Conservation (phyloP, 768 basidiomycete genomes). For the Boletus tomentosulus region DNA sequence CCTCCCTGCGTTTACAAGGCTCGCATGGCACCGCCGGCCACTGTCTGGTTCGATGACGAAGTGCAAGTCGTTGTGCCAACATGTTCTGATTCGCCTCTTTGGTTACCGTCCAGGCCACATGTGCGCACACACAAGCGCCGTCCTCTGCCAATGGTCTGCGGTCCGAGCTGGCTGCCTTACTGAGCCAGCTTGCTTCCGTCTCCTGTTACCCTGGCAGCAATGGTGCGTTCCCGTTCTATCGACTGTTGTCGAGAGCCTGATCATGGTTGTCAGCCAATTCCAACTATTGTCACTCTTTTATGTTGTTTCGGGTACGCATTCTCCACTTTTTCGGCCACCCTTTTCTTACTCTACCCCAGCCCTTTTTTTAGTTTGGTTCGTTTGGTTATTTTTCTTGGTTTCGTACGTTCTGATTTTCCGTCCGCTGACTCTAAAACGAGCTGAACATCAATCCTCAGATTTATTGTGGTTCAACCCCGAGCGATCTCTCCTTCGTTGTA, state of each 20-base stretch:
- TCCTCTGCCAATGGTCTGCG: not conserved
- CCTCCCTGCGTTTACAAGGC: not conserved
- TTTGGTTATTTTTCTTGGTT: not conserved
- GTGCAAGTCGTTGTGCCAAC: not conserved
- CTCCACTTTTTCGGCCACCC: not conserved
- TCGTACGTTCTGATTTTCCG: not conserved
- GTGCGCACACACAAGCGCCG: not conserved
- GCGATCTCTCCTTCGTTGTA: not conserved
- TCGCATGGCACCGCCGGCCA: not conserved
- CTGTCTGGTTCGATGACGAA: not conserved
- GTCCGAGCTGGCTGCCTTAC: not conserved
- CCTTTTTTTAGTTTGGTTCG: not conserved
- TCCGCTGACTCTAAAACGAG: not conserved
- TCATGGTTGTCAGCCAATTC: not conserved
- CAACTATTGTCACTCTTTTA: conserved; percentile 21
- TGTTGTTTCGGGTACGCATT: not conserved
- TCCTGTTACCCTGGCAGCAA: not conserved
- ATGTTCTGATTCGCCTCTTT: conserved; percentile 1
- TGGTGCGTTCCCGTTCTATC: conserved; percentile 1
- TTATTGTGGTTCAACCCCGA: not conserved
- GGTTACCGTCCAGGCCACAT: conserved; percentile 3
- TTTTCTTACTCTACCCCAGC: not conserved
- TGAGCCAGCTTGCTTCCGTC: not conserved
- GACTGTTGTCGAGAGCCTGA: not conserved
- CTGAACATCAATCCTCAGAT: not conserved